Evolutionary conservation across 2,329 filamentous ascomycete genomes (phyloP).

Genomic region (Phyllosticta citriasiana): DNA sequence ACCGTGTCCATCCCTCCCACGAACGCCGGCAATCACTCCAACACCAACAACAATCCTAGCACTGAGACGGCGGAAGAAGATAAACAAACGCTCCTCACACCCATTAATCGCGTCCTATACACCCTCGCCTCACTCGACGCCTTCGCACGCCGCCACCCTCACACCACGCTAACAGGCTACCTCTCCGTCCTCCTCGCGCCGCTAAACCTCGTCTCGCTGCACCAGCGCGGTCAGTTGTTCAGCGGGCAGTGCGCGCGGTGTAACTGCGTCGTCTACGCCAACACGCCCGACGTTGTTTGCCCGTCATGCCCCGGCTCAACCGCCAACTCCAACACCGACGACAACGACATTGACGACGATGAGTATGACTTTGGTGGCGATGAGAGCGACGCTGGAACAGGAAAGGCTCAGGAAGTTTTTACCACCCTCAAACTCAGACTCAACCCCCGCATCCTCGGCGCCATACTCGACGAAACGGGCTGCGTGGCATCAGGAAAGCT

Average conservation of each 20-base stretch:
- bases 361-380: no score
- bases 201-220: constrained; percentile 30
- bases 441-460: constrained; percentile 35
- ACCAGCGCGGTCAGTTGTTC: constrained; percentile 35
- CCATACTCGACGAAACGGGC: constrained; percentile 47
- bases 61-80: constrained; percentile 14
- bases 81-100: background rate
- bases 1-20: background rate
- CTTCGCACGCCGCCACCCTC: constrained; percentile 17
- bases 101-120: constrained; percentile 27
- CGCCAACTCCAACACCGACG: constrained; percentile 12
- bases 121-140: constrained; percentile 37
- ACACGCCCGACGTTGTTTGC: constrained; percentile 20
- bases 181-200: constrained; percentile 35
- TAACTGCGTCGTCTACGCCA: constrained; percentile 45
- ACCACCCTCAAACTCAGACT: constrained; percentile 20
- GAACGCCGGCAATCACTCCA: no score
- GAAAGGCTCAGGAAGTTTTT: no score
- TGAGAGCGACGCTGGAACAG: no score
- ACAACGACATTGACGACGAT: background rate
- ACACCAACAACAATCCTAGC: background rate
- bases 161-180: constrained; percentile 34
- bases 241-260: constrained; percentile 39
- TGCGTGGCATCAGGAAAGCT: constrained; percentile 42
- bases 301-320: background rate